Evolutionary conservation across 208 protist species (phyloP).

Genomic region (Trypanosoma mega): DNA sequence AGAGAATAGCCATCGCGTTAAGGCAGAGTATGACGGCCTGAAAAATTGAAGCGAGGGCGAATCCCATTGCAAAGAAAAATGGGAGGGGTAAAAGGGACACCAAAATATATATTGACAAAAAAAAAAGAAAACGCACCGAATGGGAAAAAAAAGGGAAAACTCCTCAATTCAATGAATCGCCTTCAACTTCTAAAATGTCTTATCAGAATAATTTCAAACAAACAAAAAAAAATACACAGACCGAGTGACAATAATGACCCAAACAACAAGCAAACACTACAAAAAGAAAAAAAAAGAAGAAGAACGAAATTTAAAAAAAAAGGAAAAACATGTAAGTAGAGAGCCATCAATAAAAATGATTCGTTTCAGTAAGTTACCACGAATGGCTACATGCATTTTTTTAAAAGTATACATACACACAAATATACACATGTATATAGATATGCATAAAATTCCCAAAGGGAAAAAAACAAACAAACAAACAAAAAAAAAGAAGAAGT

Average conservation of each 20-base stretch:
- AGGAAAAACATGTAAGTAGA: no score
- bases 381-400: background rate
- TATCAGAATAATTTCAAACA: no score
- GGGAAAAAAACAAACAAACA: background rate
- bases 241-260: no score
- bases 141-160: background rate
- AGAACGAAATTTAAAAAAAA: no score
- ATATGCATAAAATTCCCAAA: background rate
- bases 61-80: constrained; percentile 38
- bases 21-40: constrained; percentile 55
- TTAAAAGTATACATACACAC: background rate
- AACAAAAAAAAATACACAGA: no score
- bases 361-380: no score
- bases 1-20: constrained; percentile 85
- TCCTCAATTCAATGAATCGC: no score
- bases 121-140: background rate
- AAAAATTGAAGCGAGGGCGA: constrained; percentile 65
- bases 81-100: background rate
- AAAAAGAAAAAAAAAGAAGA: no score
- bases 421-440: background rate
- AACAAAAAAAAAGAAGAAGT: background rate
- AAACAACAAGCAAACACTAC: no score
- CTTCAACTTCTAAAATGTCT: no score
- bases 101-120: background rate
- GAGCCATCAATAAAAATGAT: no score